Evolutionary conservation across 177 flowering plant species (phyloP).

Genomic region (Vitis hybrid): DNA sequence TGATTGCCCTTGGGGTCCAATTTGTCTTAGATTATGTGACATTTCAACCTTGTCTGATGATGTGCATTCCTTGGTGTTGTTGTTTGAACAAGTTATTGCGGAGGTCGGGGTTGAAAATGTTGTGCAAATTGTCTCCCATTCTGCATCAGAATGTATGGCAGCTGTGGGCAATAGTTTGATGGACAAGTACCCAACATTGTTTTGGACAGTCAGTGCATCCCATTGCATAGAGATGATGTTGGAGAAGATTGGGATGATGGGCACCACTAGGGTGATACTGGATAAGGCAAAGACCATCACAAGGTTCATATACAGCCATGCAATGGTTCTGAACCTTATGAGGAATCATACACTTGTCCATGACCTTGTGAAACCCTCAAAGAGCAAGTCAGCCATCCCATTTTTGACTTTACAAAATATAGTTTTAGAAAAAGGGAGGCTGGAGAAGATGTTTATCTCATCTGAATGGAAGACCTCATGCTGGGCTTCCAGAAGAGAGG

Average conservation of each 20-base stretch:
- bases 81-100: constrained; percentile 43
- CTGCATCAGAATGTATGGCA: constrained; percentile 32
- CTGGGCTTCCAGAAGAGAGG: constrained; percentile 40
- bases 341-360: constrained; percentile 22
- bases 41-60: constrained; percentile 34
- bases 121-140: constrained; percentile 53
- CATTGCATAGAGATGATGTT: constrained; percentile 63
- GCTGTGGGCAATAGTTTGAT: constrained; percentile 38
- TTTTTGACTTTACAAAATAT: constrained; percentile 55
- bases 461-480: constrained; percentile 38
- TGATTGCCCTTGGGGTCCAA: constrained; percentile 53
- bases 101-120: constrained; percentile 59
- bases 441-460: constrained; percentile 46
- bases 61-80: constrained; percentile 28
- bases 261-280: constrained; percentile 17
- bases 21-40: constrained; percentile 50
- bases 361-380: constrained; percentile 41
- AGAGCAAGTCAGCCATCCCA: constrained; percentile 27
- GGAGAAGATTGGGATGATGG: constrained; percentile 38
- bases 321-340: constrained; percentile 31
- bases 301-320: constrained; percentile 43
- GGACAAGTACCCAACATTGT: constrained; percentile 30
- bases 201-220: constrained; percentile 64
- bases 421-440: constrained; percentile 28
- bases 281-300: constrained; percentile 45